phyloP scores from a whole-genome alignment of 78 protist species.

The slime mould (Dictyostelium discoideum) region DNA sequence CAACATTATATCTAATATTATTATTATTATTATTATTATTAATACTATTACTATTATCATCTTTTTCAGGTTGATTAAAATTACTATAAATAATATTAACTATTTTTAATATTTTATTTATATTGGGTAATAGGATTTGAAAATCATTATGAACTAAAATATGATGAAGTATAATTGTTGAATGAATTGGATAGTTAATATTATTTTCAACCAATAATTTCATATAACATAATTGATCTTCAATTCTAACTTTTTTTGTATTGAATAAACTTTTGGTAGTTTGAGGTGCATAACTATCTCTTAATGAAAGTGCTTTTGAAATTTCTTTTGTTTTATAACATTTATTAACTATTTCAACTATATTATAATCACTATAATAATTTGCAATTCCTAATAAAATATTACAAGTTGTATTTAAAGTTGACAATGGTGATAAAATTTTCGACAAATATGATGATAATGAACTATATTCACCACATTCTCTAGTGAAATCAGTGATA shows the following conservation, averaged over 20 bases:
- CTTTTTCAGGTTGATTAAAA: neutral
- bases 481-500: neutral
- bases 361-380: neutral
- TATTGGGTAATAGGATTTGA: neutral
- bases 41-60: neutral
- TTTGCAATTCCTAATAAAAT: neutral
- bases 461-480: neutral
- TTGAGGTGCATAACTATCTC: neutral
- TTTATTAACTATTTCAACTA: neutral
- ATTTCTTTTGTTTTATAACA: neutral
- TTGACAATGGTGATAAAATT: neutral
- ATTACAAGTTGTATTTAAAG: neutral
- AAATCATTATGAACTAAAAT: neutral
- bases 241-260: neutral
- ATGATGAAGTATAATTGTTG: neutral
- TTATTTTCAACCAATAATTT: neutral
- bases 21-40: neutral
- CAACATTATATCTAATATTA: neutral
- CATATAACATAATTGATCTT: neutral
- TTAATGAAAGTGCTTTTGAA: neutral
- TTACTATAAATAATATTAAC: neutral
- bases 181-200: neutral
- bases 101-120: neutral
- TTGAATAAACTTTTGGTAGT: neutral
- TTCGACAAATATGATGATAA: neutral